Percentiles rank a stretch among this genome's conserved stretches.
These are phyloP conservation scores for Colletotrichum sublineola DNA, from an alignment of 2,329 filamentous ascomycete genomes.

Conservation along the genomic window DNA sequence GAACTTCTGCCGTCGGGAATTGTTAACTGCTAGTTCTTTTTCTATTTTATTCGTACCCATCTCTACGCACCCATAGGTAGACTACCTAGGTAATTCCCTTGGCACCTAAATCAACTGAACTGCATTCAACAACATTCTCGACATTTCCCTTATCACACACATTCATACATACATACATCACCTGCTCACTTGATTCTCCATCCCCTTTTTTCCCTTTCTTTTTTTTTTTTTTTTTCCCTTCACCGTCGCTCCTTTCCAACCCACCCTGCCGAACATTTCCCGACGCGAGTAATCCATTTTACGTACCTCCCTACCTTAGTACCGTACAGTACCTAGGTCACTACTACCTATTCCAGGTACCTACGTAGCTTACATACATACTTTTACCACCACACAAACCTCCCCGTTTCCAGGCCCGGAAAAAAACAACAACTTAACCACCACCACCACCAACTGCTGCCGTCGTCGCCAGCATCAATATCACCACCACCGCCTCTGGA, in stretches of 20 bases:
- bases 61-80: no score
- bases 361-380: neutral
- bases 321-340: neutral
- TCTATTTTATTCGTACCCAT: no score
- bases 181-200: neutral
- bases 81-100: neutral
- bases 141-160: no score
- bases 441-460: constrained; percentile 18
- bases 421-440: constrained; percentile 34
- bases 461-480: constrained; percentile 19
- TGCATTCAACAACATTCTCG: neutral
- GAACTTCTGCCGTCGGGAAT: neutral
- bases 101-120: neutral
- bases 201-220: neutral
- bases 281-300: constrained; percentile 26
- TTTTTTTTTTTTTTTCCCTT: neutral
- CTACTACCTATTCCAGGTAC: neutral
- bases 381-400: constrained; percentile 22
- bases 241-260: neutral
- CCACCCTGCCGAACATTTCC: constrained; percentile 25
- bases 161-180: no score
- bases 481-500: neutral
- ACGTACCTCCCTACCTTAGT: neutral
- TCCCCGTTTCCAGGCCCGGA: constrained; percentile 13
- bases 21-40: neutral